Evolutionary conservation across 2,329 filamentous ascomycete species (phyloP), one percentile per base, ranked within the genome.

Genomic region (Alternaria metachromatica): DNA sequence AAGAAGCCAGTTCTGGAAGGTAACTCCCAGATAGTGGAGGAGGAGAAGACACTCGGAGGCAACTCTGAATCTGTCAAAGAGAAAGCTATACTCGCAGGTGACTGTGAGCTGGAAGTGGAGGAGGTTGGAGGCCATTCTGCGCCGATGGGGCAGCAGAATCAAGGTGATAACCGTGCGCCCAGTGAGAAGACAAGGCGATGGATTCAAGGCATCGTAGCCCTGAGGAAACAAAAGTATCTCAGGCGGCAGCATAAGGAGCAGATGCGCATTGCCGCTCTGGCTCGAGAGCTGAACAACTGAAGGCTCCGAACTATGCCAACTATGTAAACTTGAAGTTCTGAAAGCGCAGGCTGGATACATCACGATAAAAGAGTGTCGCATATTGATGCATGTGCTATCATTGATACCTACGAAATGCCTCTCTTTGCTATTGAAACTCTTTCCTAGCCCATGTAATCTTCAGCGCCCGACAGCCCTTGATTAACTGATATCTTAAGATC

Each of bases 381-480:
- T 1, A 37, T 41, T 11, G 2, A 41, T 1, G 1, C n/a, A 1
- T 18, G 37, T 18, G n/a, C 2, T 41, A 0, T 41, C n/a, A 37
- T 18, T 28, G 5, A 41, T 18, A 18, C 37, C 15, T 41, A 41
- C n/a, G n/a, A 41, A 18, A 41, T 18, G n/a, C 37, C n/a, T 18
- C n/a, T 1, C 37, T 18, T 41, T 18, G n/a, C 37, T 18, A 0
- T 41, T 41, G n/a, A 41, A 41, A 41, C 37, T 41, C 15, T 18
- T 41, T 41, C 37, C n/a, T 18, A 41, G 37, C 37, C 37, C 37
- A 18, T 18, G n/a, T 18, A 41, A 3, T 41, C 37, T 41, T 41
- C 15, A 41, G 3, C 37, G 37, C 15, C n/a, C n/a, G 37, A 41
- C n/a, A 18, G 15, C n/a, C 15, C 37, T 18, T 41, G 15, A 10